Percentiles rank a stretch among this genome's conserved stretches.
Conservation (phyloP, 169 alveolate species). For the Eimeria tenella region DNA sequence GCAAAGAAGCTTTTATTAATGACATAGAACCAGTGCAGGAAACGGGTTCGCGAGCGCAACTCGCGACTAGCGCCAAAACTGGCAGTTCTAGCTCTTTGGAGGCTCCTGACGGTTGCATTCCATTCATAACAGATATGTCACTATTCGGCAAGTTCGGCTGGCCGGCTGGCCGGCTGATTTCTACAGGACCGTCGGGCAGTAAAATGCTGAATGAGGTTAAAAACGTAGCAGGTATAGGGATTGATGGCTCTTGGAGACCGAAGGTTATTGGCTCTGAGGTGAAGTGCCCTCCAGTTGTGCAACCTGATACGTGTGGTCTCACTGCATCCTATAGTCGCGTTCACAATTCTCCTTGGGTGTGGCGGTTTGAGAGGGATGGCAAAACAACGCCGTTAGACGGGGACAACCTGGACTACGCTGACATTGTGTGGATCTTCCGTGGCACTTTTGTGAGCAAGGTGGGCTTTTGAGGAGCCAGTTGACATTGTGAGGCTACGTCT, state of each 20-base stretch:
- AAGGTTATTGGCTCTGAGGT: background rate
- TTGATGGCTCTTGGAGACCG: constrained; percentile 56
- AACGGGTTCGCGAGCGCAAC: background rate
- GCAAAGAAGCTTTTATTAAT: background rate
- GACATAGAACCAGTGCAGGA: background rate
- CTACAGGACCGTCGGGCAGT: constrained; percentile 21
- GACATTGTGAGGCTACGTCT: no score
- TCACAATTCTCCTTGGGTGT: constrained; percentile 44
- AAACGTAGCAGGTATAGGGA: background rate
- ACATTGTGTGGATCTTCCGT: constrained; percentile 57
- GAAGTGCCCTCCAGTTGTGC: constrained; percentile 54
- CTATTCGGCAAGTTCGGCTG: constrained; percentile 25
- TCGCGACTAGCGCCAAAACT: background rate
- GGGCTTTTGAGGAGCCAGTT: background rate
- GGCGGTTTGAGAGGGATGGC: constrained; percentile 54
- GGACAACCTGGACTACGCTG: constrained; percentile 36
- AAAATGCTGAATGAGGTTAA: background rate
- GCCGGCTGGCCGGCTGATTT: constrained; percentile 53
- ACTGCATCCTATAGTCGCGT: constrained; percentile 42
- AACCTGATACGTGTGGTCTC: constrained; percentile 65
- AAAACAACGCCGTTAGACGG: background rate
- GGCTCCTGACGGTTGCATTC: constrained; percentile 49
- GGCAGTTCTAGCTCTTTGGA: background rate
- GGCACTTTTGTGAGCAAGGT: constrained; percentile 60
- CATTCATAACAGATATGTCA: constrained; percentile 18